Evolutionary conservation across 306 rosid genomes (phyloP), one percentile per base, ranked within the genome.

Genomic region (Cicer cuneatum): DNA sequence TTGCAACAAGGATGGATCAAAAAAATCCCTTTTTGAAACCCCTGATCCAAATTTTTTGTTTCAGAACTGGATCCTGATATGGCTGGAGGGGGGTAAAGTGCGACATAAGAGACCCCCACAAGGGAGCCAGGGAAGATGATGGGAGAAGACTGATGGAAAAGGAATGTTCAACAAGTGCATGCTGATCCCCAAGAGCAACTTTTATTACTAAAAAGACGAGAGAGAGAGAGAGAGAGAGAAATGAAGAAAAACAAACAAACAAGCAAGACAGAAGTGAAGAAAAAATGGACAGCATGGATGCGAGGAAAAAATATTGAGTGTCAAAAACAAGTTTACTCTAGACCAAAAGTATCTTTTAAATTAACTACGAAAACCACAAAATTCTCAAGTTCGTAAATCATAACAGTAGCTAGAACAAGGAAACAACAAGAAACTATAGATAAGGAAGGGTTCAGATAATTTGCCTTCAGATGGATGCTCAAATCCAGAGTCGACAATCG

Each of bases 391-490:
- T 61, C 59, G 46, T 10, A 18, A 59, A 12, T 24, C 21, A 53
- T 14, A 14, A 37, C 5, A 33, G 42, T 9, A 71, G 8, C 48
- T 15, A 5, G 16, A 66, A 57, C 38, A 64, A 24, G 15, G n/a
- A 58, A 66, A 39, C 15, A 56, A 40, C 38, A 71, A 57, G 3
- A 7, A 68, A 14, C 39, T 43, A 58, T 0, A 70, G 14, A 14
- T 51, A 58, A 39, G 5, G 18, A 58, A 39, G 5, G 18, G 8
- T 60, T 15, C 37, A 35, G 45, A 53, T 12, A 52, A 46, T 24
- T 72, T 88, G 88, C 99, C 99, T 95, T 95, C 99, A 24, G 99
- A 95, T 42, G 99, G 99, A 81, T 95, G 99, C 96, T 95, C 99
- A 89, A 95, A 95, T 56, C 99, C 99, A 0, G 99, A 95, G 84